Evolutionary conservation across 805 yeast species (phyloP), one percentile per base, ranked within the genome.

Genomic region (Candida broadrunensis): DNA sequence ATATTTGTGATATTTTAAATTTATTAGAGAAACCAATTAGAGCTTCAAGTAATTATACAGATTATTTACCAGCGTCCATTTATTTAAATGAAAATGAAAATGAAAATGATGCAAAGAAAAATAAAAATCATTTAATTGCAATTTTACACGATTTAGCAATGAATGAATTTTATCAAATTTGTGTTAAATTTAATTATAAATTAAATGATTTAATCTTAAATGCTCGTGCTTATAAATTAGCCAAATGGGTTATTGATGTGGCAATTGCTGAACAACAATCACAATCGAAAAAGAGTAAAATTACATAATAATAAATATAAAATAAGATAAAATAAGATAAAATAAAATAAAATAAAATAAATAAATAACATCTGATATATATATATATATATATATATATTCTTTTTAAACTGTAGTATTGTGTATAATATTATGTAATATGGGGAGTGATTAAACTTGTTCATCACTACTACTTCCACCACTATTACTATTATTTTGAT

Each of bases 241-340:
- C 88, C 14, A 81, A 82, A 53, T 80, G 87, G 82, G 85, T 85
- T 20, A 72, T 82, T 41, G 89, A 83, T 49, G 73, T 73, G 23
- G 83, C 83, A 13, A 65, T 78, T 39, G 80, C 78, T 14, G 78
- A 77, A 42, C 53, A 48, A 41, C 50, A 50, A 34, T 42, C 36
- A 33, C 35, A 39, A 23, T 33, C 25, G 19, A 6, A 38, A 21
- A 32, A 32, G 24, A 32, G 16, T 18, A 7, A 19, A 19, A 21
- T n/a, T n/a, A n/a, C n/a, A n/a, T n/a, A n/a, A n/a, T n/a, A n/a
- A n/a, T n/a, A n/a, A n/a, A n/a, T n/a, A n/a, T n/a, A n/a, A n/a
- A n/a, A n/a, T n/a, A n/a, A n/a, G n/a, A n/a, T n/a, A n/a, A n/a
- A n/a, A n/a, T n/a, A n/a, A n/a, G n/a, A n/a, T n/a, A n/a, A n/a